Percentiles rank a stretch among this genome's conserved stretches.
phyloP scores from a whole-genome alignment of 345 rosid genomes.

The Hevea brasiliensis region DNA sequence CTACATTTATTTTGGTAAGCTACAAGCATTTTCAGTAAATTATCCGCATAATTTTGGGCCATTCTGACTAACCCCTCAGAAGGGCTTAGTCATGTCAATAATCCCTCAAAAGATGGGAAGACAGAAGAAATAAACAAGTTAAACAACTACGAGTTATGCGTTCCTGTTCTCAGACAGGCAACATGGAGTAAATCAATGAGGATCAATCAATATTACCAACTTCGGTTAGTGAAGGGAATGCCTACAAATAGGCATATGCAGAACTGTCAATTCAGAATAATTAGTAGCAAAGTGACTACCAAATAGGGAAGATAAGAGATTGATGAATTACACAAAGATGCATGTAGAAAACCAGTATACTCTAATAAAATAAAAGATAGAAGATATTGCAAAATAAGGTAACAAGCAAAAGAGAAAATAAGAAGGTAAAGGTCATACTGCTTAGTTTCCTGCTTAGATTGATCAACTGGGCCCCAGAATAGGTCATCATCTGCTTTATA shows the following conservation, averaged over 20 bases:
- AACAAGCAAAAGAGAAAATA: not conserved
- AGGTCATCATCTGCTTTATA: conserved; percentile 79
- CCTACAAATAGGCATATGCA: not conserved
- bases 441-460: conserved; percentile 67
- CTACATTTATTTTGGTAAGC: not conserved
- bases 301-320: not conserved
- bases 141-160: too few species aligned
- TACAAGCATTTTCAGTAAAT: not conserved
- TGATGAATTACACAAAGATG: not conserved
- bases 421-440: conserved; percentile 50
- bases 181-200: not conserved
- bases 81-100: not conserved
- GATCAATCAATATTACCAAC: not conserved
- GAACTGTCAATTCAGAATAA: not conserved
- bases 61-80: too few species aligned
- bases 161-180: not conserved
- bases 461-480: conserved; percentile 94
- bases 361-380: not conserved
- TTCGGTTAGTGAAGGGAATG: not conserved
- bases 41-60: not conserved
- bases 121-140: not conserved
- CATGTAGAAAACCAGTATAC: not conserved
- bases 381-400: not conserved
- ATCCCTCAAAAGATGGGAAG: not conserved
- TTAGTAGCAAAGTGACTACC: not conserved